Base-by-base conservation (phyloP, 1,139 yeast species). In the Casaregolazyma lundiana region DNA sequence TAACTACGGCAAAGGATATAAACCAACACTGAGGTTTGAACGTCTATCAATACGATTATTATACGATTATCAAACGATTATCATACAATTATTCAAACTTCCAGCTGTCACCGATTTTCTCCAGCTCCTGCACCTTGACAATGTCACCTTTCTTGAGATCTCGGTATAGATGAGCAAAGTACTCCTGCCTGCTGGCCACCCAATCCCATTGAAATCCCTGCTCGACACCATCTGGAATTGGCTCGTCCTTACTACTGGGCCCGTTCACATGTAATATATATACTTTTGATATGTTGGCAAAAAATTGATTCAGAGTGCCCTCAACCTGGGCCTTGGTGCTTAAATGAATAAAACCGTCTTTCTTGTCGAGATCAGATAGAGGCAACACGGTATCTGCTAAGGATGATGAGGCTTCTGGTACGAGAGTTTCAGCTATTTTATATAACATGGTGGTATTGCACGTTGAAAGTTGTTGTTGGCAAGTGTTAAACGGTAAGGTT, bases 141-240 rank as follows among this genome's bases (percentile, higher is more conserved):
- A 61, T 49, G 44, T 61, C 63, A 24, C 54, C 56, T 38, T 60
- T 60, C 17, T 49, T 45, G 35, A 61, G 51, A 43, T 54, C 58
- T 2, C 65, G 65, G 47, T 60, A 61, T 13, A 61, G 48, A 47
- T 61, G 65, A 1, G 63, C 60, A 45, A 61, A 61, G 44, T 54
- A 51, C 21, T 50, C 50, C 22, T 52, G 41, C 20, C 63, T 53
- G 13, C 57, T 50, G 13, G 50, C 55, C 16, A 57, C 63, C 53
- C 55, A 56, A 32, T 61, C 65, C 65, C 65, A 61, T 37, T 53
- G 53, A 22, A 61, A 43, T n/a, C n/a, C n/a, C n/a, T n/a, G n/a
- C n/a, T n/a, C n/a, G n/a, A n/a, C n/a, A n/a, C n/a, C n/a, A 36
- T 49, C 53, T 3, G 50, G 50, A 22, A 60, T 55, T 17, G 44